Conservation (phyloP, 257 asterid species). For the Przewalskia tangutica region DNA sequence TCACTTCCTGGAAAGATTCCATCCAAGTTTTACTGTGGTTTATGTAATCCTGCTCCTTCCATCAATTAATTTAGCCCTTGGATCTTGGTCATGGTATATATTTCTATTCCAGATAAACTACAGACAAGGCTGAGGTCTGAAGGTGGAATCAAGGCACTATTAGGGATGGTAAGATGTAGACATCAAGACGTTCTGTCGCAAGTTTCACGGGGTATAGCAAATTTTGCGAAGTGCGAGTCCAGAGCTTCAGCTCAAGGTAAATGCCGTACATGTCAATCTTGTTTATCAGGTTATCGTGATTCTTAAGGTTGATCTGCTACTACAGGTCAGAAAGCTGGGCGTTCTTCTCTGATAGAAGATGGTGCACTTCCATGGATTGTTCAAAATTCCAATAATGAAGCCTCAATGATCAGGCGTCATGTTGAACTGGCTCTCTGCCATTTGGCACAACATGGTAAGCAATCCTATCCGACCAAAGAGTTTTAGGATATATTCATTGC, state of each 20-base stretch:
- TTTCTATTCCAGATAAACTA: conserved; percentile 56
- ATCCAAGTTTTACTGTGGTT: background rate
- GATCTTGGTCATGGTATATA: background rate
- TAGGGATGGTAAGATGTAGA: conserved; percentile 95
- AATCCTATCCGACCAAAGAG: background rate
- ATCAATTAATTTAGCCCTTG: background rate
- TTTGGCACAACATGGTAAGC: conserved; percentile 92
- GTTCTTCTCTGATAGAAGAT: conserved; percentile 79
- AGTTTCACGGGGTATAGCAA: conserved; percentile 98
- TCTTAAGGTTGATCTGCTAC: conserved; percentile 1
- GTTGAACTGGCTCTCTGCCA: conserved; percentile 98
- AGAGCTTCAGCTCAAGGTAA: conserved; percentile 82
- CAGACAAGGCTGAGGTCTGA: conserved; percentile 87
- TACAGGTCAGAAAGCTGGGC: conserved; percentile 61
- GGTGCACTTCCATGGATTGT: conserved; percentile 96
- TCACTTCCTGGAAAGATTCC: background rate
- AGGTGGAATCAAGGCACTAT: conserved; percentile 93
- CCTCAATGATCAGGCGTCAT: conserved; percentile 88
- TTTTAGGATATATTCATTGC: background rate
- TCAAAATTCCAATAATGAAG: conserved; percentile 93
- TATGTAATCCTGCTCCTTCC: background rate
- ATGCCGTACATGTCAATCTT: background rate
- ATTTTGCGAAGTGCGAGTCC: conserved; percentile 95
- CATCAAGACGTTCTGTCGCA: conserved; percentile 96
- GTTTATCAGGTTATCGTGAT: background rate